These are phyloP conservation scores for Alternaria conjuncta DNA, from an alignment of 2,329 filamentous ascomycete species.

Conservation along the genomic window DNA sequence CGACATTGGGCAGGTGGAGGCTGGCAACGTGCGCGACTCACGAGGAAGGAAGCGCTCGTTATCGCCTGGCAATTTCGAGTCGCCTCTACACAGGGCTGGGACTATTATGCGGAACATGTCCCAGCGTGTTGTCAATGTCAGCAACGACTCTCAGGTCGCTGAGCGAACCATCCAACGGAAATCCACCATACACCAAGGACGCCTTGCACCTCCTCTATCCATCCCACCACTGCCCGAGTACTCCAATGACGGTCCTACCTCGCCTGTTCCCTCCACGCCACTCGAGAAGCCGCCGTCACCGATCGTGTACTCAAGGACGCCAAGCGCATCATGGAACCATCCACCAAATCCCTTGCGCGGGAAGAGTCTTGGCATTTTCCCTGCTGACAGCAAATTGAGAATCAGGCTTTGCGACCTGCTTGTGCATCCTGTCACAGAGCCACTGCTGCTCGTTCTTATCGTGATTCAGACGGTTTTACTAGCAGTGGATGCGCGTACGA, in stretches of 20 bases:
- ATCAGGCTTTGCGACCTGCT: constrained; percentile 80
- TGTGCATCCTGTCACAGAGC: constrained; percentile 86
- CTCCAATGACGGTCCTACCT: constrained; percentile 51
- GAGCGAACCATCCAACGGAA: constrained; percentile 73
- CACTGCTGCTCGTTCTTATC: constrained; percentile 84
- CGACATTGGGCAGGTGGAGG: constrained; percentile 66
- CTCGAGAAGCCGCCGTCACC: constrained; percentile 50
- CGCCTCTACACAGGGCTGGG: constrained; percentile 57
- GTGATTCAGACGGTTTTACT: constrained; percentile 87
- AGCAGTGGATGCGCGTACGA: constrained; percentile 78
- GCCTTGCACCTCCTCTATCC: constrained; percentile 60
- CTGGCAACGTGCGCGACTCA: constrained; percentile 40
- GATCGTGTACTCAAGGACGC: constrained; percentile 19
- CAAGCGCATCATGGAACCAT: constrained; percentile 52
- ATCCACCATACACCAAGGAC: constrained; percentile 62
- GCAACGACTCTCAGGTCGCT: constrained; percentile 84
- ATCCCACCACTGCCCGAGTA: constrained; percentile 61
- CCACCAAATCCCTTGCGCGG: constrained; percentile 80
- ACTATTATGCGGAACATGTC: constrained; percentile 75
- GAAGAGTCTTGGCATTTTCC: constrained; percentile 83
- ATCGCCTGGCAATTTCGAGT: constrained; percentile 53
- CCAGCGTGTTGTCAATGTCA: constrained; percentile 95
- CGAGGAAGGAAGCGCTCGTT: constrained; percentile 57
- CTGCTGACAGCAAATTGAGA: constrained; percentile 76
- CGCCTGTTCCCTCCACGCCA: constrained; percentile 33